A percentile compares a stretch with the other conserved stretches of the same genome.
phyloP scores from a whole-genome alignment of 176 grass and related monocot genomes.

The Oryza longistaminata region DNA sequence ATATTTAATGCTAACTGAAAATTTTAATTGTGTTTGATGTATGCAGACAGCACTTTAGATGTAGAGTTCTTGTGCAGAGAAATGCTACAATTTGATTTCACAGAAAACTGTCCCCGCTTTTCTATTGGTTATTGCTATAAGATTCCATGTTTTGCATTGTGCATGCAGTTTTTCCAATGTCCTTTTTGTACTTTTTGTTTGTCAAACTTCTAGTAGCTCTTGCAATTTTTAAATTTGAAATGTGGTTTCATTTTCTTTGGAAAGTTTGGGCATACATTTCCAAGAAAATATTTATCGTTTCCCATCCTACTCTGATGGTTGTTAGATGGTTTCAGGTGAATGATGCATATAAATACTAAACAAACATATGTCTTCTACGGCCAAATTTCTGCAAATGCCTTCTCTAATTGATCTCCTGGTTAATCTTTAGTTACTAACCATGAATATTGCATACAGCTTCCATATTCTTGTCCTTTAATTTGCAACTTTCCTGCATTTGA shows the following conservation, averaged over 20 bases:
- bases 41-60: background rate
- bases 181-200: background rate
- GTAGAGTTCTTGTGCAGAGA: background rate
- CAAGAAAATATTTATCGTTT: background rate
- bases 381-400: slow-evolving; percentile 2
- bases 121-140: background rate
- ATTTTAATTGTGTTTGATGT: background rate
- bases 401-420: slow-evolving; percentile 36
- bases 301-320: background rate
- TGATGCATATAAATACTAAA: slow-evolving; percentile 8
- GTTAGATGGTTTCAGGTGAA: background rate
- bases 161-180: background rate
- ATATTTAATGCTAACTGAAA: background rate
- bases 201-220: background rate
- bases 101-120: background rate
- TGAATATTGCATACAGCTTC: slow-evolving; percentile 51
- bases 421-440: slow-evolving; percentile 48
- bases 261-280: background rate
- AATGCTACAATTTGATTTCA: background rate
- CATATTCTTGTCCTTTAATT: slow-evolving; percentile 42
- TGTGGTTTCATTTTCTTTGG: background rate
- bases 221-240: background rate
- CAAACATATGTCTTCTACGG: background rate
- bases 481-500: slow-evolving; percentile 49
- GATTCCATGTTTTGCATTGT: background rate